Conservation (phyloP, 1,284 basidiomycete genomes). For the Trametes pubescens region DNA sequence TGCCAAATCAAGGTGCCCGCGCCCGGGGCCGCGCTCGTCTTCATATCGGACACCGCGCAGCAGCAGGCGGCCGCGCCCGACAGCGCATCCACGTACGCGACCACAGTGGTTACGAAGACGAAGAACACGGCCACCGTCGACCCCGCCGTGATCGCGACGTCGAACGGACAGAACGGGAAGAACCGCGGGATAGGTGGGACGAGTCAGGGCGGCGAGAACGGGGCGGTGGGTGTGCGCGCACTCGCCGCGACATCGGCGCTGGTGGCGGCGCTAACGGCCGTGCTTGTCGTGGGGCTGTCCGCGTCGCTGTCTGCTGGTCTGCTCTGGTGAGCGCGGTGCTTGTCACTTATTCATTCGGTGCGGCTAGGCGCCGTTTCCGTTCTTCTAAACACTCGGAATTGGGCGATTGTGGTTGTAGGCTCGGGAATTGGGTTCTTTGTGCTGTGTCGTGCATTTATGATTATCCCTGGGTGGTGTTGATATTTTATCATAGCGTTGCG, state of each 20-base stretch:
- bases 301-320: slow-evolving; percentile 1
- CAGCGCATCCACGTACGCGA: slow-evolving; percentile 50
- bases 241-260: background rate
- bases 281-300: slow-evolving; percentile 5
- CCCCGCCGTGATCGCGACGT: slow-evolving; percentile 45
- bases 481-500: background rate
- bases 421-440: no score
- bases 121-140: slow-evolving; percentile 43
- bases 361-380: background rate
- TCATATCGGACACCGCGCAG: slow-evolving; percentile 52
- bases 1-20: slow-evolving; percentile 58
- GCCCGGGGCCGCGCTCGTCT: slow-evolving; percentile 61
- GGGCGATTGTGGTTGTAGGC: background rate
- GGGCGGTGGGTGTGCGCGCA: slow-evolving; percentile 9
- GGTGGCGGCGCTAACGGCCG: background rate
- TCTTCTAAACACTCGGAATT: background rate
- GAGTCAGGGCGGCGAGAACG: slow-evolving; percentile 38
- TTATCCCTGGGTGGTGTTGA: background rate
- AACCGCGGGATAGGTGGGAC: slow-evolving; percentile 42
- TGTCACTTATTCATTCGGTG: background rate
- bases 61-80: slow-evolving; percentile 44
- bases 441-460: background rate
- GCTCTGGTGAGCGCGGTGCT: slow-evolving; percentile 1
- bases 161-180: slow-evolving; percentile 44
- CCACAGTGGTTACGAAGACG: slow-evolving; percentile 41